Evolutionary conservation across 257 asterid genomes (phyloP), one percentile per base, ranked within the genome.

Genomic region (Penstemon eatonii): DNA sequence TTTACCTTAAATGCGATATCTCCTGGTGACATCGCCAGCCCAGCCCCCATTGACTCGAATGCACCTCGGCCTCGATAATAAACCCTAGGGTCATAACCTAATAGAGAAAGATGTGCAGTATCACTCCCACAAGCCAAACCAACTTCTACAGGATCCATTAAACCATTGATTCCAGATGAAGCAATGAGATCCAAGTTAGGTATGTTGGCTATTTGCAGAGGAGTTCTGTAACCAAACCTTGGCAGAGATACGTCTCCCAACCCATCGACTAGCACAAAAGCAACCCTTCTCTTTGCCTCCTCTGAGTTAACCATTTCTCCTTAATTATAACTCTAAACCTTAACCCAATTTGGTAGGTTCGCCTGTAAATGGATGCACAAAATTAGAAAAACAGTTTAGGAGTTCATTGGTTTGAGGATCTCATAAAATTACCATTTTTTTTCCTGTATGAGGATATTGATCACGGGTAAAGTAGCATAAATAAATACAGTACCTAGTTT

Each of bases 21-120:
- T 47, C 99, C 99, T 0, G 97, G 96, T 40, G 89, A 84, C 99
- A 94, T 94, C 33, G 92, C 97, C 46, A 94, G 74, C 36, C 99
- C 99, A 36, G 97, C 95, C 44, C 99, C 99, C 99, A 94, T 94
- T 2, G 99, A 94, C 61, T 94, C 97, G 66, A 94, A 94, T 33
- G 99, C 97, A 66, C 99, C 99, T 53, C 99, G 87, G 40, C 99
- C 99, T 41, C 96, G 95, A 71, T 94, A 94, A 78, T 88, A 94
- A 37, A 84, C 81, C 68, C 96, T 75, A 1, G 97, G 99, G 70
- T 94, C 96, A 79, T 91, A 94, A 25, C 97, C 97, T 86, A 91
- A 43, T 58, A 94, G 64, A 45, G 97, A 91, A 71, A 94, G 92
- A 83, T 94, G 99, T 3, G 99, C 97, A 6, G 99, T 94, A 69